These are phyloP conservation scores for Komagataella pseudopastoris DNA, from an alignment of 805 yeast genomes.

Conservation along the genomic window DNA sequence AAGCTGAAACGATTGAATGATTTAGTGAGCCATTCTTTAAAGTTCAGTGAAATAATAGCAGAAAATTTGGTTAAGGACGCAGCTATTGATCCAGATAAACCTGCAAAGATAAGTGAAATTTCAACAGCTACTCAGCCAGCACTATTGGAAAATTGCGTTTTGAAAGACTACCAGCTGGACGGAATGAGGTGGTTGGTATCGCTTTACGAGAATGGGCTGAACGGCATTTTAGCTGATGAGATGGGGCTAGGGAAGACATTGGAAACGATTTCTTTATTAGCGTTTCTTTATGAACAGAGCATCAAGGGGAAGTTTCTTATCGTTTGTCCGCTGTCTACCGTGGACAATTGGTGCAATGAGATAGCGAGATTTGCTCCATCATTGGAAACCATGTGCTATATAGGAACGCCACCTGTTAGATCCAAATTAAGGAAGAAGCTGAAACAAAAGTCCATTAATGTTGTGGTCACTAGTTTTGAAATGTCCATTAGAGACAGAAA, in stretches of 20 bases:
- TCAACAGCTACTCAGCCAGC: constrained; percentile 33
- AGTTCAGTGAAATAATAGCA: constrained; percentile 77
- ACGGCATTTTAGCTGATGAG: constrained; percentile 93
- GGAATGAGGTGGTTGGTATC: constrained; percentile 89
- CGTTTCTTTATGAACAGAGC: constrained; percentile 67
- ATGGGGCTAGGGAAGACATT: constrained; percentile 96
- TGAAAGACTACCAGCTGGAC: constrained; percentile 78
- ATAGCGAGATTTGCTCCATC: constrained; percentile 61
- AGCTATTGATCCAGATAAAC: constrained; percentile 4
- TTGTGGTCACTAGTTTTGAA: constrained; percentile 77
- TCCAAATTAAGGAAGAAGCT: constrained; percentile 21
- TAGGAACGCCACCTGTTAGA: constrained; percentile 52
- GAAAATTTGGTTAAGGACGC: constrained; percentile 42
- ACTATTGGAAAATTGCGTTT: constrained; percentile 36
- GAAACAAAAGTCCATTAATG: constrained; percentile 21
- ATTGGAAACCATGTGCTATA: constrained; percentile 47
- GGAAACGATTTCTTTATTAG: constrained; percentile 70
- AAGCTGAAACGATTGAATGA: constrained; percentile 58
- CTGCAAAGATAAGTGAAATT: constrained; percentile 5
- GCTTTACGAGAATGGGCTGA: constrained; percentile 82
- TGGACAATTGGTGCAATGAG: constrained; percentile 77
- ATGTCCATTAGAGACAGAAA: constrained; percentile 56
- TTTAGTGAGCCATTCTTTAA: constrained; percentile 76
- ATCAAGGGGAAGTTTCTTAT: constrained; percentile 67
- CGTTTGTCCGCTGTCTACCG: constrained; percentile 74